Conservation (phyloP, 116 monocot species). For the Cymodocea nodosa region DNA sequence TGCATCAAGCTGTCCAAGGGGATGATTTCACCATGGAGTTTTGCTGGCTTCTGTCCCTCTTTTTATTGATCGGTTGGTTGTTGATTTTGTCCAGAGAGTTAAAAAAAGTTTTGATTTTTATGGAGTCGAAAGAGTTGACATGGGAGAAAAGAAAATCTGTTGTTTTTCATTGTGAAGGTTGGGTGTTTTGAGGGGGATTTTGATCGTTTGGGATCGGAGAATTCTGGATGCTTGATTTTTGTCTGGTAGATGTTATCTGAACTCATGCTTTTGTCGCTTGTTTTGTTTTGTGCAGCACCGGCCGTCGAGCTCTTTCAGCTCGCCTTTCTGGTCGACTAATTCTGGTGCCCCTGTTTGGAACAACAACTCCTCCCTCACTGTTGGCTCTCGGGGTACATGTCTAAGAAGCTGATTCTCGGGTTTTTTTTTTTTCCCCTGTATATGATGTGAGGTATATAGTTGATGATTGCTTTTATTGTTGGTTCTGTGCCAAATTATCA, state of each 20-base stretch:
- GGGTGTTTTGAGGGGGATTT: not conserved
- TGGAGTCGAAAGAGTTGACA: not conserved
- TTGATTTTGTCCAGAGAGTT: not conserved
- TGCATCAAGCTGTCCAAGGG: not conserved
- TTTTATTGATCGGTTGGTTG: not conserved
- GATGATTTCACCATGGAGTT: not conserved
- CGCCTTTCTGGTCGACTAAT: slow-evolving; percentile 74
- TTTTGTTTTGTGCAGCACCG: slow-evolving; percentile 34
- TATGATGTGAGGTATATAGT: too few relatives aligned
- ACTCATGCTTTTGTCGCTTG: not conserved
- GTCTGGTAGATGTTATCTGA: not conserved
- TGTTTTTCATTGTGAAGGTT: not conserved
- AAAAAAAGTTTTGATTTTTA: not conserved
- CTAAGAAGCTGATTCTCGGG: too few relatives aligned
- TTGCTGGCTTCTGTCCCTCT: not conserved
- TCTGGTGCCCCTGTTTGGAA: slow-evolving; percentile 95
- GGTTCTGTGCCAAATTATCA: too few relatives aligned
- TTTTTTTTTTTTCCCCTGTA: too few relatives aligned
- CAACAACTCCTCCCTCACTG: slow-evolving; percentile 82
- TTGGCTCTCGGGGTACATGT: slow-evolving; percentile 51
- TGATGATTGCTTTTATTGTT: too few relatives aligned
- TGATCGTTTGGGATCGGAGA: not conserved
- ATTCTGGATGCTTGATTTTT: not conserved
- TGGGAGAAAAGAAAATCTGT: not conserved
- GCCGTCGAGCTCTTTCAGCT: slow-evolving; percentile 66